Conservation (phyloP, 495 filamentous ascomycete species). For the Trichoderma asperelloides region DNA sequence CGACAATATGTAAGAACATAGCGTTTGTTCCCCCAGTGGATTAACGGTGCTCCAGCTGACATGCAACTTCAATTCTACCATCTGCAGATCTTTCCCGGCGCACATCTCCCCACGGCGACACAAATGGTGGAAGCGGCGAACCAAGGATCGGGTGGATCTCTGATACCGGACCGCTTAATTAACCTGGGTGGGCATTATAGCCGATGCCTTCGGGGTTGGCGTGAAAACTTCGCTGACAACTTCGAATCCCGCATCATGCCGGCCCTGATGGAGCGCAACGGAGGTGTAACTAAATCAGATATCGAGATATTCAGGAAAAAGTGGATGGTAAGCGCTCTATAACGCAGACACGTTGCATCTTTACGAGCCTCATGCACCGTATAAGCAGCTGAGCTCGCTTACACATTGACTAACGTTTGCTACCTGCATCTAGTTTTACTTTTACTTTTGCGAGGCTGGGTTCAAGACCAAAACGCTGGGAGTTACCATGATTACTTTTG, state of each 20-base stretch:
- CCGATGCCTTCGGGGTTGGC: constrained; percentile 58
- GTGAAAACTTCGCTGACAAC: constrained; percentile 50
- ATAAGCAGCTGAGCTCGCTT: neutral
- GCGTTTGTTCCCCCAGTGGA: neutral
- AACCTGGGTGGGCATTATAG: constrained; percentile 66
- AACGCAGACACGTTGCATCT: neutral
- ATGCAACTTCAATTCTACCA: no score
- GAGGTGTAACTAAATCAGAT: constrained; percentile 45
- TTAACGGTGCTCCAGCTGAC: neutral
- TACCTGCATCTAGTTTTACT: constrained; percentile 48
- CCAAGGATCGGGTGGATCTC: constrained; percentile 43
- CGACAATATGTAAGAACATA: constrained; percentile 42
- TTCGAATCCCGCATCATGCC: constrained; percentile 50
- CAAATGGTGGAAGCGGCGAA: constrained; percentile 53
- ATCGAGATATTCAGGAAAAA: constrained; percentile 58
- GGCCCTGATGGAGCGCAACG: constrained; percentile 44
- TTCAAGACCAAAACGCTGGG: constrained; percentile 61
- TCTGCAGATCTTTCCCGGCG: constrained; percentile 56
- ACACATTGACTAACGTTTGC: neutral
- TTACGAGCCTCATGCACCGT: no score
- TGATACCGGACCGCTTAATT: constrained; percentile 53
- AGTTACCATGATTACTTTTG: constrained; percentile 58
- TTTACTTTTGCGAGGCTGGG: constrained; percentile 63
- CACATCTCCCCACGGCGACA: constrained; percentile 57
- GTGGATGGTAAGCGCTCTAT: constrained; percentile 45